Evolutionary conservation across 768 basidiomycete species (phyloP), one percentile per base, ranked within the genome.

Genomic region (Xerocomus potaroensis): DNA sequence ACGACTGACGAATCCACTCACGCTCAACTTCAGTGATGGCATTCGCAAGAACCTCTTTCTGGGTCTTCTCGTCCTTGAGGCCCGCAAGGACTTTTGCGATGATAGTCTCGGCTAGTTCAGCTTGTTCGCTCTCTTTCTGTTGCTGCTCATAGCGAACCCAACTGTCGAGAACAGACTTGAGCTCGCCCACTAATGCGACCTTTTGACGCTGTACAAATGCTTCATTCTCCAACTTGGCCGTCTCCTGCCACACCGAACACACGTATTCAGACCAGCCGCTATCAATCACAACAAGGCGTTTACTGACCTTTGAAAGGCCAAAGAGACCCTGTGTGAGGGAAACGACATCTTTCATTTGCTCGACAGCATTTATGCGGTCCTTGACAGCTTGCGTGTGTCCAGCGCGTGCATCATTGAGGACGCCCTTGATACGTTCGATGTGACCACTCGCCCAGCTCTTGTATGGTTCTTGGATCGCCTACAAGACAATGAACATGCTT

Each of bases 71-170:
- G 58, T 97, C 93, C 66, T 79, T 73, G 54, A 98, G 69, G 59
- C 75, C 76, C 64, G 83, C 81, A 64, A 90, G 76, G 53, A 97
- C 95, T 67, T 89, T 91, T 48, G 83, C 80, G 59, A 96, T 88
- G 65, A 99, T 87, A 42, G 75, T 72, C 78, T 86, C 83, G 54
- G 92, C 86, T 47, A 99, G 83, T 41, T 91, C 88, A 26, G 83
- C 78, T 79, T 99, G 96, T 74, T 99, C 92, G 62, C 80, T 87
- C 76, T 99, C 94, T 77, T 96, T 92, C 64, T 82, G 77, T 66
- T 94, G 91, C 65, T 96, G 94, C 76, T 98, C 95, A 71, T 84
- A 93, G 65, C 96, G 88, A 47, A 93, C 95, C 94, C 94, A 96
- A 67, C 88, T 90, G 76, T 98, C 96, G 47, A 99, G 81, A 32